Evolutionary conservation across 2,329 filamentous ascomycete genomes (phyloP).

Genomic region (Ophioceras dolichostomum): DNA sequence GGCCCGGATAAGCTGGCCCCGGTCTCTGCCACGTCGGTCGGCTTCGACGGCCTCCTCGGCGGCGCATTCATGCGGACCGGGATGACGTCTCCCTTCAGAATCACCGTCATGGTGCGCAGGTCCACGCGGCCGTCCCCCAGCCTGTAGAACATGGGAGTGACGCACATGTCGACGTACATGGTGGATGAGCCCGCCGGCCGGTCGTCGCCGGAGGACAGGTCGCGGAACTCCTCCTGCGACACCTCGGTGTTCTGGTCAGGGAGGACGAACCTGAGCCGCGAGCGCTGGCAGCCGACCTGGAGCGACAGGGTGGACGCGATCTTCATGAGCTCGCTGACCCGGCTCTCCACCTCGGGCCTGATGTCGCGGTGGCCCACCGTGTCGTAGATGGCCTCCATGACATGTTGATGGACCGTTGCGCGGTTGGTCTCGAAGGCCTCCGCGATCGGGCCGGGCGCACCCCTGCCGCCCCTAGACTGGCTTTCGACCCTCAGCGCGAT

Average conservation of each 20-base stretch:
- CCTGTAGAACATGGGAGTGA: conserved; percentile 6
- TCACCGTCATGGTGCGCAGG: conserved; percentile 1
- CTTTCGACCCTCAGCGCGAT: no score
- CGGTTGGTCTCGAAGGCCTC: no score
- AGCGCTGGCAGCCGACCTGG: conserved; percentile 8
- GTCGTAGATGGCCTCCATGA: no score
- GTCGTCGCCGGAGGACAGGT: conserved; percentile 4
- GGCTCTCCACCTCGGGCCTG: conserved; percentile 1
- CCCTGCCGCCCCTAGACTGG: no score
- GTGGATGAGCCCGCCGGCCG: not conserved
- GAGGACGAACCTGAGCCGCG: conserved; percentile 3
- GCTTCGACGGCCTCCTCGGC: no score
- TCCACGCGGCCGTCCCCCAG: conserved; percentile 7
- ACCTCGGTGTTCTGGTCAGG: conserved; percentile 2
- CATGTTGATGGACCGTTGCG: no score
- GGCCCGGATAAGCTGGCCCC: no score
- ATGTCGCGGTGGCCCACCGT: not conserved
- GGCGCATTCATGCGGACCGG: no score
- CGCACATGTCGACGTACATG: conserved; percentile 5
- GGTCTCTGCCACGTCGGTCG: no score
- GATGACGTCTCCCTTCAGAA: conserved; percentile 7
- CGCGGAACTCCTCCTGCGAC: conserved; percentile 6
- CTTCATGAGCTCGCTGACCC: conserved; percentile 3
- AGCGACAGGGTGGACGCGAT: conserved; percentile 6
- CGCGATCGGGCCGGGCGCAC: no score